Evolutionary conservation across 768 basidiomycete species (phyloP).

Genomic region (Kwoniella newhampshirensis): DNA sequence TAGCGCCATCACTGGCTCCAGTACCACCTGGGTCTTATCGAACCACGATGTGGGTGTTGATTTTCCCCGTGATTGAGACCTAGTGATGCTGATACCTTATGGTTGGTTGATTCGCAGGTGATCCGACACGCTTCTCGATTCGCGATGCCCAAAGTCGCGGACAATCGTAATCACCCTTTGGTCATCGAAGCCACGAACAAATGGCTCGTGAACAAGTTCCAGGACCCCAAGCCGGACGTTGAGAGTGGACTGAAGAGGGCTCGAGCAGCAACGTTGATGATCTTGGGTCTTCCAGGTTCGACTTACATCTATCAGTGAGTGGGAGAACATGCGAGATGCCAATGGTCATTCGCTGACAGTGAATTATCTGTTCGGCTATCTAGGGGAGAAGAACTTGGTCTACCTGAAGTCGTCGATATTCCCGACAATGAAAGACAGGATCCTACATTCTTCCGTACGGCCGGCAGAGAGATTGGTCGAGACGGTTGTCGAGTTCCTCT

Average conservation of each 20-base stretch:
- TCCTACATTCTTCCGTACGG: constrained; percentile 37
- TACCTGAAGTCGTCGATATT: constrained; percentile 42
- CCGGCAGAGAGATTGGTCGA: constrained; percentile 38
- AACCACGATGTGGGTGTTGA: constrained; percentile 15
- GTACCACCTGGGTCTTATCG: constrained; percentile 44
- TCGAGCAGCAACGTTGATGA: constrained; percentile 37
- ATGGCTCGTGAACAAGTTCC: constrained; percentile 7
- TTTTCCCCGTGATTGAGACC: too few species aligned
- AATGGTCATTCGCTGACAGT: constrained; percentile 1
- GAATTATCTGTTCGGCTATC: too few species aligned
- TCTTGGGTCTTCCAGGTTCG: constrained; percentile 42
- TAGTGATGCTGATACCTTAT: background rate
- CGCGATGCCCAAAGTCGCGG: constrained; percentile 28
- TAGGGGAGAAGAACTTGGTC: constrained; percentile 45
- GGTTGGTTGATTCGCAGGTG: constrained; percentile 13
- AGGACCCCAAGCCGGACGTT: constrained; percentile 21
- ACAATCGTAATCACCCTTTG: background rate
- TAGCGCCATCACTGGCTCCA: constrained; percentile 15
- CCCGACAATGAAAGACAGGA: constrained; percentile 33
- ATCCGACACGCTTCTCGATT: constrained; percentile 43
- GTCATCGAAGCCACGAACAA: constrained; percentile 7
- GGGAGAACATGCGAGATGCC: background rate
- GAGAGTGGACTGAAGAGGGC: constrained; percentile 29
- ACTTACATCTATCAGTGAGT: constrained; percentile 47
- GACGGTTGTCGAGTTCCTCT: constrained; percentile 48